phyloP scores from a whole-genome alignment of 2,329 filamentous ascomycete genomes.

The Stylonectria norvegica region DNA sequence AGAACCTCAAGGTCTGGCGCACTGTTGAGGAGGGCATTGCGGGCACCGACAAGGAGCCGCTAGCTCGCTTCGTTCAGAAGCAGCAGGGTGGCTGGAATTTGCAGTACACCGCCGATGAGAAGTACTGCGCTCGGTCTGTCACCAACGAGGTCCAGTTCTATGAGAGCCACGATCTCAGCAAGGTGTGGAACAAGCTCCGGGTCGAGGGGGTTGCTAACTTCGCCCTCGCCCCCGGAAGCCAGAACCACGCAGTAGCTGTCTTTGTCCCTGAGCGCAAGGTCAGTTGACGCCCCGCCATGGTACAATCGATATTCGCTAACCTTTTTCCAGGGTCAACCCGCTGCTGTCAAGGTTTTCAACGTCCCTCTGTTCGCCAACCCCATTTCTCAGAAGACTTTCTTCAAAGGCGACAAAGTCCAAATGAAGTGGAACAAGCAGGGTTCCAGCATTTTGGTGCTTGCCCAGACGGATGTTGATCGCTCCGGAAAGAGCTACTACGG shows the following conservation, averaged over 20 bases:
- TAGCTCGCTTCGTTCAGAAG: constrained; percentile 94
- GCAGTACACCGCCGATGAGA: constrained; percentile 92
- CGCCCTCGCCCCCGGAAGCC: constrained; percentile 75
- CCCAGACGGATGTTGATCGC: constrained; percentile 97
- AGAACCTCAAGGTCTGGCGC: constrained; percentile 97
- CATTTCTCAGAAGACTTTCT: constrained; percentile 97
- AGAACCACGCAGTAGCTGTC: constrained; percentile 87
- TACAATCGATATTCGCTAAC: constrained; percentile 11
- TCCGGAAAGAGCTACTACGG: constrained; percentile 99
- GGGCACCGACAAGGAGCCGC: constrained; percentile 64
- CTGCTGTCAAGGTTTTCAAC: constrained; percentile 89
- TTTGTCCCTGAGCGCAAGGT: constrained; percentile 97
- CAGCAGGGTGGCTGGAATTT: constrained; percentile 94
- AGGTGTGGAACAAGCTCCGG: constrained; percentile 91
- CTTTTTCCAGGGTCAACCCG: constrained; percentile 72
- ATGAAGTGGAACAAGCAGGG: constrained; percentile 96
- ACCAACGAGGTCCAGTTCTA: constrained; percentile 99
- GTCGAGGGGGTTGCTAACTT: constrained; percentile 90
- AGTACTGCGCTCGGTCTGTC: constrained; percentile 86
- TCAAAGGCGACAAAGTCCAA: constrained; percentile 98
- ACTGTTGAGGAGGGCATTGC: constrained; percentile 67
- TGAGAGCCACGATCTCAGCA: constrained; percentile 78
- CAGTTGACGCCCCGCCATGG: constrained; percentile 24
- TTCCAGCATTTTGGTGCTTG: constrained; percentile 87
- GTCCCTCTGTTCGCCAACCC: constrained; percentile 80